phyloP scores from a whole-genome alignment of 345 rosid species.

The Corchorus capsularis region DNA sequence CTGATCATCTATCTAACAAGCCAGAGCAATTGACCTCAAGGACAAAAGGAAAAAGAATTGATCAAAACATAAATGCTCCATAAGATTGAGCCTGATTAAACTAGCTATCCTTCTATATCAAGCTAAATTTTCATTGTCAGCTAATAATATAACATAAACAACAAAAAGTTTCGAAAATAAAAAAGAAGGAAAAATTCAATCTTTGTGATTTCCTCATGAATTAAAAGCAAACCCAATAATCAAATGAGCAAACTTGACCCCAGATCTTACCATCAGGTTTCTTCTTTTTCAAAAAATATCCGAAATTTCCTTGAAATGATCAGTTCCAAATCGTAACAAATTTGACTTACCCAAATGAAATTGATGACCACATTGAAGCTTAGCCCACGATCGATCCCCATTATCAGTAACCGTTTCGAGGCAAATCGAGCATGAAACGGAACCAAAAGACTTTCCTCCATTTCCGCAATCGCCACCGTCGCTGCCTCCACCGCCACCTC shows the following conservation, averaged over 20 bases:
- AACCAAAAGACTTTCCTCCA: slow-evolving; percentile 49
- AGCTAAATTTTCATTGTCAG: slow-evolving; percentile 12
- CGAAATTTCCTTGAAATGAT: neutral
- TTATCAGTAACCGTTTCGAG: slow-evolving; percentile 72
- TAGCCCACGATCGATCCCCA: slow-evolving; percentile 96
- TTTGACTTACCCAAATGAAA: slow-evolving; percentile 80
- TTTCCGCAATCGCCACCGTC: slow-evolving; percentile 40
- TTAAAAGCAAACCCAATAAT: neutral
- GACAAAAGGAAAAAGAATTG: neutral
- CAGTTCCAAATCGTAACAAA: slow-evolving; percentile 6
- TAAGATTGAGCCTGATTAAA: slow-evolving; percentile 7
- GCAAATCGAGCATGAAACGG: slow-evolving; percentile 94
- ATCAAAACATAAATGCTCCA: neutral
- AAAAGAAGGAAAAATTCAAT: slow-evolving; percentile 13
- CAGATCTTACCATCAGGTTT: slow-evolving; percentile 29
- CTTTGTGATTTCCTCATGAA: slow-evolving; percentile 7
- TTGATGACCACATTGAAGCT: slow-evolving; percentile 94
- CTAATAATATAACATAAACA: neutral
- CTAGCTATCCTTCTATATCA: neutral
- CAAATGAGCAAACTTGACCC: slow-evolving; percentile 12
- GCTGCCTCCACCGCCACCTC: slow-evolving; percentile 37
- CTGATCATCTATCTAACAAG: neutral
- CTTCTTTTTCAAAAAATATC: neutral
- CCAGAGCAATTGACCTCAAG: neutral
- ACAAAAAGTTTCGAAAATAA: neutral